These are phyloP conservation scores for Myriangium duriaei DNA, from an alignment of 2,329 filamentous ascomycete species.

Conservation along the genomic window DNA sequence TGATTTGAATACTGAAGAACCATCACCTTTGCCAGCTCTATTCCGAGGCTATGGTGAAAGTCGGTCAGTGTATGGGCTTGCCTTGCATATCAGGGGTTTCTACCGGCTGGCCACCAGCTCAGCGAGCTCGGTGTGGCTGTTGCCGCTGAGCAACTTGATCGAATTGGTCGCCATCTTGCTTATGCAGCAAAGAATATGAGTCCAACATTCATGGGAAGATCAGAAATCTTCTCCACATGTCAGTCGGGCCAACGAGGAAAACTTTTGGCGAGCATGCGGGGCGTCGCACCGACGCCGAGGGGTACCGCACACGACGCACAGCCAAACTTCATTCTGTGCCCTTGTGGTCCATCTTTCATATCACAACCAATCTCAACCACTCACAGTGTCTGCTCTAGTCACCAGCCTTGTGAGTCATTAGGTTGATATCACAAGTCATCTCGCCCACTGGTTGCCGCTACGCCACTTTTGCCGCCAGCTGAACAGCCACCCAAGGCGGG, in stretches of 20 bases:
- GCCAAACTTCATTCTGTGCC: too few species aligned
- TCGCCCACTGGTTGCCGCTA: background rate
- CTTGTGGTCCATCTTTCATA: too few species aligned
- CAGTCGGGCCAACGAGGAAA: too few species aligned
- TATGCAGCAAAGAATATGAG: too few species aligned
- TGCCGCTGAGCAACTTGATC: constrained; percentile 63
- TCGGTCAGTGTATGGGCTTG: constrained; percentile 8
- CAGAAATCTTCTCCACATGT: too few species aligned
- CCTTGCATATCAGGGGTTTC: constrained; percentile 12
- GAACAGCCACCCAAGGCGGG: background rate
- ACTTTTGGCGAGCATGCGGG: too few species aligned
- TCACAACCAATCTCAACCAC: too few species aligned
- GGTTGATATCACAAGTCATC: constrained; percentile 4
- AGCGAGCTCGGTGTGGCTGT: constrained; percentile 61
- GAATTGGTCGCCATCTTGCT: constrained; percentile 61
- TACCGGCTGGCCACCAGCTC: constrained; percentile 57
- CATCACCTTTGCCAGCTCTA: constrained; percentile 67
- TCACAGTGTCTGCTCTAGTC: too few species aligned
- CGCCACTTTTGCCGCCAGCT: background rate
- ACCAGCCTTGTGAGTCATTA: constrained; percentile 40
- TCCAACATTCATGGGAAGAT: too few species aligned
- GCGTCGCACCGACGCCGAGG: too few species aligned
- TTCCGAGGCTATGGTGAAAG: constrained; percentile 48
- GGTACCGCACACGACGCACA: too few species aligned
- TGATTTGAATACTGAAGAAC: constrained; percentile 78